Evolutionary conservation across 352 stramenopile genomes (phyloP).

Genomic region (Phytopythium ostracodes): DNA sequence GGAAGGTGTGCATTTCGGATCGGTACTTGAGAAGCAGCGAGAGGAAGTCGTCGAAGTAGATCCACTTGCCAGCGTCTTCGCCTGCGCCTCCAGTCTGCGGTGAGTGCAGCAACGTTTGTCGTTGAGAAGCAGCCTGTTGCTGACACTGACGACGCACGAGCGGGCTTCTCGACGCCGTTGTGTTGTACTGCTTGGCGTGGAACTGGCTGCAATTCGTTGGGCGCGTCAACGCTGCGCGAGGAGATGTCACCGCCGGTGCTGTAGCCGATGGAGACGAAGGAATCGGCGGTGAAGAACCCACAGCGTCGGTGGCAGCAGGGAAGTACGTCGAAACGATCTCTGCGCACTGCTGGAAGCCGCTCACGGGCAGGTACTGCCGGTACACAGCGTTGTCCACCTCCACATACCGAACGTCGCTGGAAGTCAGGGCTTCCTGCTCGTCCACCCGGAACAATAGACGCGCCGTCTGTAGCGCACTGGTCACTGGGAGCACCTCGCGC

Average conservation of each 20-base stretch:
- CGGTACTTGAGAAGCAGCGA: slow-evolving; percentile 57
- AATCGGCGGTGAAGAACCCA: not conserved
- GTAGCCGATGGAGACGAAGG: slow-evolving; percentile 2
- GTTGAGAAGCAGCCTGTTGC: slow-evolving; percentile 5
- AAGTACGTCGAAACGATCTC: slow-evolving; percentile 43
- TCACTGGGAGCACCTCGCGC: slow-evolving; percentile 51
- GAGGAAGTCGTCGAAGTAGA: slow-evolving; percentile 60
- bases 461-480: slow-evolving; percentile 38
- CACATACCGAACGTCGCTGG: slow-evolving; percentile 32
- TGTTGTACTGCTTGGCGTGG: slow-evolving; percentile 50
- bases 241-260: slow-evolving; percentile 5
- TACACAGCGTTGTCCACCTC: slow-evolving; percentile 61
- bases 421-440: slow-evolving; percentile 31
- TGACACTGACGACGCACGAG: slow-evolving; percentile 28
- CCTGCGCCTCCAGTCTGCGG: slow-evolving; percentile 3
- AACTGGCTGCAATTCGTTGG: slow-evolving; percentile 60
- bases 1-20: slow-evolving; percentile 61
- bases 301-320: slow-evolving; percentile 13
- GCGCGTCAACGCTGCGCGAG: slow-evolving; percentile 20
- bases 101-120: not conserved
- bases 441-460: slow-evolving; percentile 45
- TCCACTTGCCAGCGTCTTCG: slow-evolving; percentile 19
- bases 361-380: slow-evolving; percentile 42
- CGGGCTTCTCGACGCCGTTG: slow-evolving; percentile 40
- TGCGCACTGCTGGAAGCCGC: slow-evolving; percentile 45